Evolutionary conservation across 768 basidiomycete species (phyloP).

Genomic region (Naganishia onofrii): DNA sequence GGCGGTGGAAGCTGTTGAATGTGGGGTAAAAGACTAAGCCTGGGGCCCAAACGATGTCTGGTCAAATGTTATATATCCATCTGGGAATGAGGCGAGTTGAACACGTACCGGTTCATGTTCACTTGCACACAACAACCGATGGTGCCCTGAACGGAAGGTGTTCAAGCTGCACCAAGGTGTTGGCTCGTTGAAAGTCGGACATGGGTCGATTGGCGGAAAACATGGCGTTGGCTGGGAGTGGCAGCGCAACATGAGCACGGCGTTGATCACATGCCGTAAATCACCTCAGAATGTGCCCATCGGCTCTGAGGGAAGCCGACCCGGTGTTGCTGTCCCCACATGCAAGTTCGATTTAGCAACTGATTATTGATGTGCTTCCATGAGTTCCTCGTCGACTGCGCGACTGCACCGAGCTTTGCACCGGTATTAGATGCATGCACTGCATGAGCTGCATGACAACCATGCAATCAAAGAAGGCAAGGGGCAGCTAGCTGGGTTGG

Average conservation of each 20-base stretch:
- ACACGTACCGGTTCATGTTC: background rate
- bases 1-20: background rate
- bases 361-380: background rate
- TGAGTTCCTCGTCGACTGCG: too few relatives aligned
- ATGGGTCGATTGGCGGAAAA: constrained; percentile 4
- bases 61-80: constrained; percentile 13
- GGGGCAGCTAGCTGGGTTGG: background rate
- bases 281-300: background rate
- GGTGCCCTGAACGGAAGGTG: constrained; percentile 5
- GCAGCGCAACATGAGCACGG: background rate
- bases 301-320: background rate
- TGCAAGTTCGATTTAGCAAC: background rate
- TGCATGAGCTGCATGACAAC: too few relatives aligned
- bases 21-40: background rate
- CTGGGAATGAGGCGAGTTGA: background rate
- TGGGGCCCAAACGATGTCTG: constrained; percentile 6
- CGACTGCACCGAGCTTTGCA: too few relatives aligned
- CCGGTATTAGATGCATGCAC: too few relatives aligned
- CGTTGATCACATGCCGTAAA: background rate
- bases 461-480: too few relatives aligned
- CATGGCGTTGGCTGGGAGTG: background rate
- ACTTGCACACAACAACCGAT: background rate
- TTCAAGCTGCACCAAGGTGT: background rate
- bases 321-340: background rate
- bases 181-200: background rate